These are phyloP conservation scores for Crinitomyces ghanaensis DNA, from an alignment of 805 yeast genomes.

Conservation along the genomic window DNA sequence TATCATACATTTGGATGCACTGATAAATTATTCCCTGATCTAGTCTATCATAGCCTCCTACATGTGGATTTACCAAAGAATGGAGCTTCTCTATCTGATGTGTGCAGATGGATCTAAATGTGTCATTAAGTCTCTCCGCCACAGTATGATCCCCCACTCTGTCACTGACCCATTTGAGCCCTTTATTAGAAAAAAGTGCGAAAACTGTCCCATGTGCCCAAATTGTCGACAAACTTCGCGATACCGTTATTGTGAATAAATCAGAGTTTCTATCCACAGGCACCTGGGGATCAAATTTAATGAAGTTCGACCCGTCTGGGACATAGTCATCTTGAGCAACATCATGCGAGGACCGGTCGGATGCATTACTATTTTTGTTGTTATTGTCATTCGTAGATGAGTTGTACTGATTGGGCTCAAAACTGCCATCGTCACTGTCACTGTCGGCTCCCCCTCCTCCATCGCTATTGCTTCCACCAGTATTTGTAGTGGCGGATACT, in stretches of 20 bases:
- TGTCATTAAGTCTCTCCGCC: constrained; percentile 5
- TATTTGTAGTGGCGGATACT: constrained; percentile 3
- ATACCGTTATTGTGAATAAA: constrained; percentile 7
- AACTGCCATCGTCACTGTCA: constrained; percentile 3
- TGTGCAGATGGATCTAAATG: constrained; percentile 6
- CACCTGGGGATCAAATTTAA: constrained; percentile 3
- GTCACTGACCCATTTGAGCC: constrained; percentile 31
- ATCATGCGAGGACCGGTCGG: background rate
- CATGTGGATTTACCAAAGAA: constrained; percentile 4
- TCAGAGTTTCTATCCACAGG: constrained; percentile 7
- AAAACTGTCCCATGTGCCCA: constrained; percentile 15
- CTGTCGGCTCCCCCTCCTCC: constrained; percentile 5
- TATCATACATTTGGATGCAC: constrained; percentile 1
- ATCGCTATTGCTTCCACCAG: constrained; percentile 3
- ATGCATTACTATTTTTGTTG: background rate
- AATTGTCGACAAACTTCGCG: constrained; percentile 8
- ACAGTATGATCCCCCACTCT: constrained; percentile 12
- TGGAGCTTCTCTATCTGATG: constrained; percentile 6
- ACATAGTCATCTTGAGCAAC: constrained; percentile 8
- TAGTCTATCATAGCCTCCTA: too few relatives aligned
- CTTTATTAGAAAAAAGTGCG: constrained; percentile 32
- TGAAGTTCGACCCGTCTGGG: constrained; percentile 5
- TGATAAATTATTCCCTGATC: too few relatives aligned
- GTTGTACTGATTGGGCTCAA: background rate
- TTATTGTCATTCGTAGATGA: background rate